Evolutionary conservation across 345 rosid genomes (phyloP), one percentile per base, ranked within the genome.

Genomic region (Murraya paniculata): DNA sequence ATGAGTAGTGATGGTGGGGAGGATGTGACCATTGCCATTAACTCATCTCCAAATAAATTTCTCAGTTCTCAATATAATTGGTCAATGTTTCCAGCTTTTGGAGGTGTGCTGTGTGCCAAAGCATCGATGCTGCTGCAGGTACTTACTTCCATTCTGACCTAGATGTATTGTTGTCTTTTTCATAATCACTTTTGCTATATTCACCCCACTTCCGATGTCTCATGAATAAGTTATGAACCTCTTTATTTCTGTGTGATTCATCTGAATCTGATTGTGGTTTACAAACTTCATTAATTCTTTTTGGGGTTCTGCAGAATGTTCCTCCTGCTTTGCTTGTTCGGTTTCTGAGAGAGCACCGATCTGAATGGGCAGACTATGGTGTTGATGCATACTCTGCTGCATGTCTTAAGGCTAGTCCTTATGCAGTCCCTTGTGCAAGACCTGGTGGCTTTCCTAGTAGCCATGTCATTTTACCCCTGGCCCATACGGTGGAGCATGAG

Each of bases 121-220:
- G 98, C 97, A 19, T 95, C 97, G 24, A 95, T 95, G 98, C 81
- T 95, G 74, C 85, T 95, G 70, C 98, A 95, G 98, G 99, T 95
- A 86, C 64, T 73, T 66, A 6, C 21, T 30, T 18, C 33, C 72
- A 59, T 22, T 59, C 61, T 14, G 1, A 22, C 57, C 53, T 21
- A 9, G 31, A 13, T 16, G 28, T 58, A 31, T 33, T 22, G 7
- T 64, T 13, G 36, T 64, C 53, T 10, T 64, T 67, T n/a, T 22
- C 39, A 30, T 13, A 53, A 14, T 76, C 25, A 55, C 36, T 9
- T 19, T 33, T 36, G 14, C 38, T 22, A 5, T 13, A 7, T 55
- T 4, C 22, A 56, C 5, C 59, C 28, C 14, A 1, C 7, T 64
- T 75, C 25, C 9, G 3, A 28, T 55, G 28, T 55, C 9, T 19